Evolutionary conservation across 495 filamentous ascomycete species (phyloP), one percentile per base, ranked within the genome.

Genomic region (Elaphomyces granulatus): DNA sequence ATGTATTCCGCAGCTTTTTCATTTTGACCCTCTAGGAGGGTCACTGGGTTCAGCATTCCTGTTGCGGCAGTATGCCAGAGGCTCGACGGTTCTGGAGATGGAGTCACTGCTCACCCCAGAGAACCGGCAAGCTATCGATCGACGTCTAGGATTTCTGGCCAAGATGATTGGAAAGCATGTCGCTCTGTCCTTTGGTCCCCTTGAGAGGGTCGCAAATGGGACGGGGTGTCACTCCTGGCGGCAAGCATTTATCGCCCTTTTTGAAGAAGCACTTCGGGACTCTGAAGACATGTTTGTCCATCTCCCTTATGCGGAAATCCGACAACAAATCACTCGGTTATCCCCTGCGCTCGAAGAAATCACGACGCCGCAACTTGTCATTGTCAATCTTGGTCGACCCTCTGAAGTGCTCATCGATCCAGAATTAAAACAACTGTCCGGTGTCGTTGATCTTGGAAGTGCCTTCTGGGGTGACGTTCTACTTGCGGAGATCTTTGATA

Each of bases 231-330:
- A 42, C 6, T 71, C 67, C 8, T 86, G 81, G 81, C 55, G 65
- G 33, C 69, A 75, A 30, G 70, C 70, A 1, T 83, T 84, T 45
- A 54, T 65, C 17, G 45, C 53, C 2, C 59, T 86, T 31, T 61
- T 82, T 9, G 81, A 84, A 45, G 56, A 67, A 3, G 55, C 74
- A 10, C 59, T 85, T 18, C 72, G 75, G 15, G 81, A 85, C 48
- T 75, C 69, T 10, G 81, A 86, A 47, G 81, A 84, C 40, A 74
- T 75, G 56, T 64, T 77, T 21, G 67, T 86, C 37, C 63, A 70
- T 36, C 52, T 85, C 10, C 78, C 80, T 1, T 85, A 84, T 49
- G 64, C 67, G 12, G 56, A 68, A 39, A 71, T 86, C 34, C 67
- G 80, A 26, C 59, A 67, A 18, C 63, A 74, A 28, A 47, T 74